phyloP scores from a whole-genome alignment of 306 rosid species.

The Ochetophila trinervis region DNA sequence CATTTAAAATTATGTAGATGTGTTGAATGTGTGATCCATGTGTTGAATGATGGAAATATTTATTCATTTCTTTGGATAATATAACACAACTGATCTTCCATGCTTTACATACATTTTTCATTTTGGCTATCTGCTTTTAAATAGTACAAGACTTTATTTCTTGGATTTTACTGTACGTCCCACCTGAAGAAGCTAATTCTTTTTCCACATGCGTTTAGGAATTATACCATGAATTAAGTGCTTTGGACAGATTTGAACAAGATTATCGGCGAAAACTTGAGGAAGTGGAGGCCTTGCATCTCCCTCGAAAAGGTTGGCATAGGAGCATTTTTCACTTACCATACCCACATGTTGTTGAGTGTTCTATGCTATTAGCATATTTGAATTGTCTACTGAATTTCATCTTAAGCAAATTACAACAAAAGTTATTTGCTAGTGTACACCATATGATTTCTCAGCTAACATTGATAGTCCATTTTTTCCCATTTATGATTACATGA shows the following conservation, averaged over 20 bases:
- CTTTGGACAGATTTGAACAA: constrained; percentile 79
- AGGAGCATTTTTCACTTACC: neutral
- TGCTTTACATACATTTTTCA: constrained; percentile 3
- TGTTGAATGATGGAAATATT: neutral
- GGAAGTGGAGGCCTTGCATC: constrained; percentile 69
- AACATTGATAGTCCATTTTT: neutral
- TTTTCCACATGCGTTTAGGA: constrained; percentile 46
- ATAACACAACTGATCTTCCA: too few relatives aligned
- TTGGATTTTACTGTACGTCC: constrained; percentile 10
- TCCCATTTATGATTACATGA: neutral
- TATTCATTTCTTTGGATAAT: too few relatives aligned
- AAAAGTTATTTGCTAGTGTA: neutral
- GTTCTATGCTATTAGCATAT: neutral
- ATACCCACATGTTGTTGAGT: neutral
- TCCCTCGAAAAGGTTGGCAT: constrained; percentile 70
- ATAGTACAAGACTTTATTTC: constrained; percentile 3
- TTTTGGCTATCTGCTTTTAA: neutral
- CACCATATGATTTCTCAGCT: neutral
- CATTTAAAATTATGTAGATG: neutral
- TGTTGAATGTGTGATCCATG: neutral
- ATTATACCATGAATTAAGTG: constrained; percentile 71
- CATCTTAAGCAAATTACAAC: neutral
- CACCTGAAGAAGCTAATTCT: constrained; percentile 21
- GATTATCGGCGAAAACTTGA: constrained; percentile 67
- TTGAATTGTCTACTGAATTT: neutral